These are phyloP conservation scores for Periconia macrospinosa DNA, from an alignment of 2,329 filamentous ascomycete species.

Conservation along the genomic window DNA sequence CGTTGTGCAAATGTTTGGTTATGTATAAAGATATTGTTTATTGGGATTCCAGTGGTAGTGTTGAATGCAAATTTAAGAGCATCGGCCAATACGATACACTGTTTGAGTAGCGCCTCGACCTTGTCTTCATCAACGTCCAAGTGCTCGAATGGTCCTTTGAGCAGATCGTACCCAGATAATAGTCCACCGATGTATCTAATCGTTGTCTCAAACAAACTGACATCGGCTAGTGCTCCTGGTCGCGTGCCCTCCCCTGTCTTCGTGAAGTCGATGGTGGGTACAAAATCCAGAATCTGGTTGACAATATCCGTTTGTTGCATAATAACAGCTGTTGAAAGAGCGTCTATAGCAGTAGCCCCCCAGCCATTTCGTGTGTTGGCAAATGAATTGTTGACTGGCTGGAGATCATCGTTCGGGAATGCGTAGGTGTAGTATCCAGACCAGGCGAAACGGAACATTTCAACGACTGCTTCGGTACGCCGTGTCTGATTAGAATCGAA, in stretches of 20 bases:
- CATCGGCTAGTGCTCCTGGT: constrained; percentile 33
- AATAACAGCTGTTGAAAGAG: constrained; percentile 62
- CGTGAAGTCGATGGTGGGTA: constrained; percentile 57
- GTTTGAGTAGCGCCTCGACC: constrained; percentile 61
- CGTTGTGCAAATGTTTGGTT: constrained; percentile 52
- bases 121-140: constrained; percentile 49
- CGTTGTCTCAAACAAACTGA: constrained; percentile 34
- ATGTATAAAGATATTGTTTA: constrained; percentile 65
- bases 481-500: constrained; percentile 16
- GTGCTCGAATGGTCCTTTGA: constrained; percentile 63
- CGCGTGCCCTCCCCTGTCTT: constrained; percentile 23
- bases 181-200: constrained; percentile 34
- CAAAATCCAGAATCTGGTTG: constrained; percentile 53
- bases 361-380: constrained; percentile 46
- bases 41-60: constrained; percentile 70
- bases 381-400: constrained; percentile 29
- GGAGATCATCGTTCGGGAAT: constrained; percentile 35
- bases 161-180: constrained; percentile 31
- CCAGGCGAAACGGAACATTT: constrained; percentile 38
- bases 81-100: constrained; percentile 68
- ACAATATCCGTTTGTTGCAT: constrained; percentile 60
- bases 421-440: constrained; percentile 36
- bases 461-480: constrained; percentile 22
- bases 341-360: constrained; percentile 53
- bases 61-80: constrained; percentile 74